Evolutionary conservation across 768 basidiomycete genomes (phyloP), one percentile per base, ranked within the genome.

Genomic region (Boletus rubescentipes): DNA sequence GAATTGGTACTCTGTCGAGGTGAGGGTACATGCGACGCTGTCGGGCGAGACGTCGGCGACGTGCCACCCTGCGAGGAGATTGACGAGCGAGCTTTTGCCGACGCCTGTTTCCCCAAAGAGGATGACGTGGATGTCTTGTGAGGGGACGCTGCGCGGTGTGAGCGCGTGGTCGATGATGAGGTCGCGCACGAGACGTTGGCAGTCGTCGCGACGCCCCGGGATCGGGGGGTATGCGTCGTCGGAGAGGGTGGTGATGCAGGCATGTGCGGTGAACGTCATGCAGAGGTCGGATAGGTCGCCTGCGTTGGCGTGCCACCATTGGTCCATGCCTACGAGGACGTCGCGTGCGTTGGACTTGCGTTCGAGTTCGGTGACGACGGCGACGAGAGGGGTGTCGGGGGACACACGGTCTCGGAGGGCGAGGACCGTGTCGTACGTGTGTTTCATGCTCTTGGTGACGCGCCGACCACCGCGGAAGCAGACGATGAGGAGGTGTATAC

Each of bases 101-200:
- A 61, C 53, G 16, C 77, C 77, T 0, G 73, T 67, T 48, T 77
- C 73, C 0, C 77, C 77, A 43, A 78, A 79, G 18, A 79, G 49
- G 18, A 78, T 61, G 43, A 77, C 45, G 41, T 73, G 65, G 14
- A 66, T 36, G 48, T 67, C 63, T 38, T 62, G 60, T 0, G 54
- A 3, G 36, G 65, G 57, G 11, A 35, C 45, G 26, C 46, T 53
- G 4, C 62, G 65, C 9, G 65, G 62, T 0, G 51, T 59, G 49
- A 66, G 65, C 6, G 65, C 53, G 15, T 65, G 26, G 39, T 65
- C 55, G 31, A 65, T 48, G 42, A 66, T 39, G 42, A 66, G 60
- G 20, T 66, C 58, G 23, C 66, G 66, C 9, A 65, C 48, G 46
- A 67, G 49, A 2, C 54, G 63, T 7, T 65, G 66, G 23, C 65